Conservation (phyloP, 2,329 filamentous ascomycete species). For the Calycina herbarum region DNA sequence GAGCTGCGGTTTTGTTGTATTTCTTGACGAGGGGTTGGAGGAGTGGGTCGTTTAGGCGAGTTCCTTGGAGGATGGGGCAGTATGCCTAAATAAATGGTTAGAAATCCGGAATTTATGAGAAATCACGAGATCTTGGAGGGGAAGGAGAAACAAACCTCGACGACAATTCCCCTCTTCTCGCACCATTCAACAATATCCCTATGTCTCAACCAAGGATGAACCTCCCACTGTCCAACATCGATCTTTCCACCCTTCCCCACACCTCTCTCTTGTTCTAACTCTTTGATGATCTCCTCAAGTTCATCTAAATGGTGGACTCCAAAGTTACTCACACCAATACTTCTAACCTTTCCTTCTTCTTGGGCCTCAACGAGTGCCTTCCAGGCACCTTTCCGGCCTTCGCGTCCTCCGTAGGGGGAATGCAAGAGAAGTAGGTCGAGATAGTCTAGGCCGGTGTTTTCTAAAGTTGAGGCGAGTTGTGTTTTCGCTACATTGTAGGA, state of each 20-base stretch:
- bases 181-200: conserved; percentile 80
- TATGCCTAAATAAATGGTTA: conserved; percentile 39
- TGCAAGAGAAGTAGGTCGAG: conserved; percentile 68
- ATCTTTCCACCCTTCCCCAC: conserved; percentile 69
- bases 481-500: conserved; percentile 65
- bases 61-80: conserved; percentile 61
- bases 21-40: conserved; percentile 67
- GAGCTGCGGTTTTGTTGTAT: conserved; percentile 71
- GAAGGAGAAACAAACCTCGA: conserved; percentile 50
- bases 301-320: conserved; percentile 63
- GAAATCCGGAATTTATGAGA: not conserved
- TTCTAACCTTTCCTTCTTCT: conserved; percentile 60
- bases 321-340: conserved; percentile 66
- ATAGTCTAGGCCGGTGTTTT: conserved; percentile 59
- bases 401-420: conserved; percentile 58
- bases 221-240: conserved; percentile 83
- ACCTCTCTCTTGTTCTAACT: conserved; percentile 61
- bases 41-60: conserved; percentile 68
- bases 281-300: conserved; percentile 57
- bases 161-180: conserved; percentile 57
- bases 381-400: conserved; percentile 59
- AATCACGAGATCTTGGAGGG: no score
- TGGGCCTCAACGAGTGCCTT: conserved; percentile 63
- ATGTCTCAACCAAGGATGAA: conserved; percentile 86
- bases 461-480: conserved; percentile 63